Evolutionary conservation across 352 stramenopile species (phyloP), one percentile per base, ranked within the genome.

Genomic region (Pythium myriotylum): DNA sequence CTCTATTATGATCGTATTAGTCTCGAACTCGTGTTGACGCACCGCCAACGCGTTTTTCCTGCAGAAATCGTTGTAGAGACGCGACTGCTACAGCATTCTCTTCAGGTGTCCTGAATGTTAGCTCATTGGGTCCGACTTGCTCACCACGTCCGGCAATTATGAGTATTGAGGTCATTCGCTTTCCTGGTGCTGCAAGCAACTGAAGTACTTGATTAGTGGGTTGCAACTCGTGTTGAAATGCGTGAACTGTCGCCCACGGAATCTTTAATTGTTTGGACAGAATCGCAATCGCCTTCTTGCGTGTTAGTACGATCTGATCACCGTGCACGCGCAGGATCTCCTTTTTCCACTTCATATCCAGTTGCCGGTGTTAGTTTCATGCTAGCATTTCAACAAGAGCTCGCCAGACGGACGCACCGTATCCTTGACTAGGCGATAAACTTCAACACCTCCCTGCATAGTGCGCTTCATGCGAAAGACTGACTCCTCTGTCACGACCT

Each of bases 141-240:
- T 76, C 70, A 3, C 61, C 73, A 6, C 53, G 51, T 8, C 53
- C 51, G 9, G 71, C 67, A 19, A 82, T 72, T 16, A 79, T 54
- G 29, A 82, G 42, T 32, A 82, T 79, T 27, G 69, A 82, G 24
- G 66, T 74, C 49, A 68, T 70, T n/a, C 63, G 60, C 19, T 41
- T 42, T 2, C 60, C 52, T n/a, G 52, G 51, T 24, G 65, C 59
- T 10, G 70, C 61, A 16, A 68, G 51, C 19, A 68, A 46, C 72
- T 79, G 59, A 2, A 55, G 54, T 6, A 68, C 48, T 8, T 58
- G 54, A 41, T 60, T 51, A 10, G 62, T 66, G 4, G 62, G 62
- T 16, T 60, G 56, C 23, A 68, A 24, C 26, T 81, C 73, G 45
- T 78, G 70, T 45, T 79, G 73, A 29, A 81, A 70, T 5, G 60